Percentiles rank a stretch among this genome's conserved stretches.
Conservation (phyloP, 371 early-diverging fungal species). For the Mortierella sp. region DNA sequence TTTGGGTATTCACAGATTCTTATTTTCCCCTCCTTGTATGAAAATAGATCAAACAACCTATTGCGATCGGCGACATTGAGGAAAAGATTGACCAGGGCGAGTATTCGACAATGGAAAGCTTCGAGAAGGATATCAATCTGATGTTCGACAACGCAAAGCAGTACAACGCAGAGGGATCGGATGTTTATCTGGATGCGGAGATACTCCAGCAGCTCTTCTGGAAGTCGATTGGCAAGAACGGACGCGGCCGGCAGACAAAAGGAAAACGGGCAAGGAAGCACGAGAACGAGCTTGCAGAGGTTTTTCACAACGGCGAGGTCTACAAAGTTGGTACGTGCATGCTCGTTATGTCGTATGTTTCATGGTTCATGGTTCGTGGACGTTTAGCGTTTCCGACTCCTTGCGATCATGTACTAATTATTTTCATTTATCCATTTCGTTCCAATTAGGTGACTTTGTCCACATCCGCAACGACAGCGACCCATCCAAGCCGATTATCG, state of each 20-base stretch:
- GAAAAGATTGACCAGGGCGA: slow-evolving; percentile 60
- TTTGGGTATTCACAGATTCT: no score
- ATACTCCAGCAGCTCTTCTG: slow-evolving; percentile 62
- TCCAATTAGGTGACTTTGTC: slow-evolving; percentile 41
- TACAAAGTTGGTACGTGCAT: slow-evolving; percentile 36
- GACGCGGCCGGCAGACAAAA: slow-evolving; percentile 22
- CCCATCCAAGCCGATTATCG: slow-evolving; percentile 46
- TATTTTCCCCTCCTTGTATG: neutral
- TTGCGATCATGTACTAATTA: neutral
- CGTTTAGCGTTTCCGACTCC: neutral
- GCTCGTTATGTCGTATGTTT: neutral
- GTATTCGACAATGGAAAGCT: slow-evolving; percentile 70
- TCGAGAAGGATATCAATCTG: slow-evolving; percentile 75
- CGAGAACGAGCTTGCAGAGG: slow-evolving; percentile 27
- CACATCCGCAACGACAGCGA: slow-evolving; percentile 46
- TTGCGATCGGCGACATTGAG: slow-evolving; percentile 50
- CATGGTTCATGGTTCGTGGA: neutral
- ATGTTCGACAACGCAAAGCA: slow-evolving; percentile 86
- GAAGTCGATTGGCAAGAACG: slow-evolving; percentile 49
- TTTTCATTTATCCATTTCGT: neutral
- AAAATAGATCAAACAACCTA: slow-evolving; percentile 49
- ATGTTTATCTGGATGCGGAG: slow-evolving; percentile 81
- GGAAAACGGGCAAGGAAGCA: slow-evolving; percentile 30
- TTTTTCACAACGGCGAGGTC: slow-evolving; percentile 23
- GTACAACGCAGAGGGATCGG: slow-evolving; percentile 84